A percentile compares a stretch with the other conserved stretches of the same genome.
Conservation (phyloP, 2,329 filamentous ascomycete genomes). For the Dothideomycetidae sp. region DNA sequence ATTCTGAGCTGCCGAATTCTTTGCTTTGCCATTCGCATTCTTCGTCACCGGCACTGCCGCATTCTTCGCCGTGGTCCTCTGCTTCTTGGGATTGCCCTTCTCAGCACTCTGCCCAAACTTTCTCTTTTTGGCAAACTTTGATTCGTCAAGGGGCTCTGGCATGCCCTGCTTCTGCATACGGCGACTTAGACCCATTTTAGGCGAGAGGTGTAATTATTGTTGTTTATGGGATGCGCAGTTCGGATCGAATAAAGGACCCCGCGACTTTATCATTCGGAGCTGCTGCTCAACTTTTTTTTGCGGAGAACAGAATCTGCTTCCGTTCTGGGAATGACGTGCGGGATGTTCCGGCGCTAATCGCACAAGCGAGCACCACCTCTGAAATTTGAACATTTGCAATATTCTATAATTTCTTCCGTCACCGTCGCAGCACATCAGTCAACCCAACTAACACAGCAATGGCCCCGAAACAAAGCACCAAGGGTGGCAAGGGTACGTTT, state of each 20-base stretch:
- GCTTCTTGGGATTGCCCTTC: slow-evolving; percentile 44
- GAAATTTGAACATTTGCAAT: background rate
- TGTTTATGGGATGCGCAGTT: too few relatives aligned
- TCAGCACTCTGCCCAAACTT: slow-evolving; percentile 38
- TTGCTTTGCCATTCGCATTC: slow-evolving; percentile 26
- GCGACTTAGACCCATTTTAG: slow-evolving; percentile 66
- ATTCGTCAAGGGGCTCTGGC: slow-evolving; percentile 68
- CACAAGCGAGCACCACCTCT: background rate
- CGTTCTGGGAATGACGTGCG: background rate
- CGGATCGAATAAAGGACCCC: too few relatives aligned
- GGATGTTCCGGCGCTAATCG: background rate
- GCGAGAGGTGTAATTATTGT: too few relatives aligned
- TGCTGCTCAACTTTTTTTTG: slow-evolving; percentile 1
- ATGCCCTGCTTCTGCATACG: slow-evolving; percentile 93
- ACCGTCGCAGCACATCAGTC: slow-evolving; percentile 4
- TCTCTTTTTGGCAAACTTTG: slow-evolving; percentile 64
- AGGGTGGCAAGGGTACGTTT: slow-evolving; percentile 2
- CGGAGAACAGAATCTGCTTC: background rate
- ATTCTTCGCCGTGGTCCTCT: slow-evolving; percentile 35
- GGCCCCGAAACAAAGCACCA: slow-evolving; percentile 8
- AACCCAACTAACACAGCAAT: slow-evolving; percentile 3
- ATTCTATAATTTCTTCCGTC: background rate
- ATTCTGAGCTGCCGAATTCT: slow-evolving; percentile 23
- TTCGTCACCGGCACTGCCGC: slow-evolving; percentile 22
- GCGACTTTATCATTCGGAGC: too few relatives aligned